Base-by-base conservation (phyloP, 495 filamentous ascomycete species). In the Barbatosphaeria neglecta region DNA sequence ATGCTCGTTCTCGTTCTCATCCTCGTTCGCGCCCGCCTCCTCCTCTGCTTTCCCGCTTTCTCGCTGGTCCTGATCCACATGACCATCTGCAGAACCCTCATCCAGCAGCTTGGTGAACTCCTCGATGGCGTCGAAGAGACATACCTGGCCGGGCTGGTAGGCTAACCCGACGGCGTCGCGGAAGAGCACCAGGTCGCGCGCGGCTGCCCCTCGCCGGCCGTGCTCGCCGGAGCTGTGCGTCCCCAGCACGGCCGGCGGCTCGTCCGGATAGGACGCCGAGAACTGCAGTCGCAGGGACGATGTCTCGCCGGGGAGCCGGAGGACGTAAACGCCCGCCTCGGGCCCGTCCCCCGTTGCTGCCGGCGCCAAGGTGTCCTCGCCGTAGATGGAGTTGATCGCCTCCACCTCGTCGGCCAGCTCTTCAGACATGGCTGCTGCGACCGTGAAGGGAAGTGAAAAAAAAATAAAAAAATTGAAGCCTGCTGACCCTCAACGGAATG, bases 351-450 rank as follows among this genome's bases (percentile, higher is more conserved):
- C 31, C 13, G 2, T 49, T 6, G n/a, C n/a, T 15, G 59, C 54
- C 15, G 61, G 64, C 6, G 61, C 53, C 19, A 95, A 65, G 6
- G 84, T 85, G 35, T 71, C 65, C 15, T 78, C 74, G 19, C 82
- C 85, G 66, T 93, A 98, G 52, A 98, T 98, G 18, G 90, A 86
- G 61, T 92, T 95, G 50, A 98, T 86, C 42, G 86, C 87, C 56
- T 84, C 82, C 15, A 90, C 68, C 66, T 98, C 92, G 65, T 96
- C 86, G 33, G 58, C 59, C 19, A 95, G 79, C 27, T 90, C 86
- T 71, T 89, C 69, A 45, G 77, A 81, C 81, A 83, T 86, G 48
- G 52, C 20, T 41, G 13, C 11, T 15, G 17, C 20, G 15, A 37
- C 11, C 13, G 4, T 31, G 27, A 6, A 31, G 27, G 13, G 27